Evolutionary conservation across 2,329 filamentous ascomycete genomes (phyloP).

Genomic region (Penicillium janthinellum): DNA sequence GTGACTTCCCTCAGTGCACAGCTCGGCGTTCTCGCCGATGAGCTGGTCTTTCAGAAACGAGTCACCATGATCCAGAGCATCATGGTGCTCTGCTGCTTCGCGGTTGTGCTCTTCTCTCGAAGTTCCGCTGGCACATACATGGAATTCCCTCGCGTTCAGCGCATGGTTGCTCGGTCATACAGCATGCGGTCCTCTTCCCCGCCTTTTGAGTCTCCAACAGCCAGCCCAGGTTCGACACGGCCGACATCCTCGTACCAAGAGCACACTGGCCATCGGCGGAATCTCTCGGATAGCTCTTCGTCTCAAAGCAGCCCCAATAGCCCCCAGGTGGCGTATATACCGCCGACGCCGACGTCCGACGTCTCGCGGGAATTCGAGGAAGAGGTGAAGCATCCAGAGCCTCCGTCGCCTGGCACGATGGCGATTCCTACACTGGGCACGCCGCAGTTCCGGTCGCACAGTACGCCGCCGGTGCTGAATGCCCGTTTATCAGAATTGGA

Average conservation of each 20-base stretch:
- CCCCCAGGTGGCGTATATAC: constrained; percentile 40
- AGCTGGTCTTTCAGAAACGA: constrained; percentile 79
- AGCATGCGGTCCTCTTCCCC: constrained; percentile 44
- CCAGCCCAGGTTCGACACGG: constrained; percentile 42
- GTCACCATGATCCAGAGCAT: constrained; percentile 92
- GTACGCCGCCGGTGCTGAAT: constrained; percentile 35
- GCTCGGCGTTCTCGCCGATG: constrained; percentile 88
- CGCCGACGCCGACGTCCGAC: constrained; percentile 43
- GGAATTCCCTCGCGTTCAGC: constrained; percentile 50
- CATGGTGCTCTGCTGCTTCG: constrained; percentile 81
- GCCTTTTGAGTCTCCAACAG: constrained; percentile 37
- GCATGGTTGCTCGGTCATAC: constrained; percentile 49
- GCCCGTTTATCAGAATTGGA: constrained; percentile 16
- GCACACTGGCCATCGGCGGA: constrained; percentile 31
- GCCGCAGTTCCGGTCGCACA: constrained; percentile 33
- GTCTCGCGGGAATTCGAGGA: constrained; percentile 24
- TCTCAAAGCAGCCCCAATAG: constrained; percentile 34
- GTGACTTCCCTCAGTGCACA: constrained; percentile 78
- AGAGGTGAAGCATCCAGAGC: constrained; percentile 19
- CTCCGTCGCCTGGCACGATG: constrained; percentile 20
- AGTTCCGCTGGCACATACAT: constrained; percentile 47
- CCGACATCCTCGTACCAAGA: constrained; percentile 35
- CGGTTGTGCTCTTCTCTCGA: constrained; percentile 76
- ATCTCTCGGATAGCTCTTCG: constrained; percentile 39
- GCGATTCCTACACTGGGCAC: constrained; percentile 27